Base-by-base conservation (phyloP, 805 yeast genomes). In the Yarrowia sp. region DNA sequence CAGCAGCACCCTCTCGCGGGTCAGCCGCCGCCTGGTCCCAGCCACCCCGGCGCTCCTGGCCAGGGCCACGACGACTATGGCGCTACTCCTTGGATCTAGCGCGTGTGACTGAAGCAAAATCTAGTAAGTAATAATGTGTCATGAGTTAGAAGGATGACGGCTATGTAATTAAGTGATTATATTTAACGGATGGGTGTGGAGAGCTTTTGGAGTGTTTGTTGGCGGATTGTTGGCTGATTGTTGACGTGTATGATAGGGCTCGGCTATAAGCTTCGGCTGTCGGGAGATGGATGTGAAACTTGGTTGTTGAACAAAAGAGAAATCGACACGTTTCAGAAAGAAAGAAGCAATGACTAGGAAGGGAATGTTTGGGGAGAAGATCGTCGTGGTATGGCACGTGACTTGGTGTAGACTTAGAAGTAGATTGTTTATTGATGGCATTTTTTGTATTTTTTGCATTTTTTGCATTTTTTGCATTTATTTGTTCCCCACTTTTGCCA, bases 81-180 rank as follows among this genome's bases (percentile, higher is more conserved):
- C 7, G 61, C 61, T 12, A 54, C 61, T 35, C 61, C 61, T 5
- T 54, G 61, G 61, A 54, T 54, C 30, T 54, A 51, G 56, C 21
- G 40, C 9, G 41, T 21, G 65, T 28, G 33, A 41, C 66, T 16
- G 64, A 51, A 36, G 44, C 65, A 43, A 62, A 49, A 28, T 40
- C 59, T 22, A 61, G 40, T 9, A 28, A 65, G 58, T 48, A 40
- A 44, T 54, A 32, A 51, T 63, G 43, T 52, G 65, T 58, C 48
- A 35, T 63, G 61, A 54, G 46, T 48, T 48, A 48, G 54, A 48
- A 32, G 40, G 40, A n/a, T 49, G 58, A 33, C 41, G 58, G 58
- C 41, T 51, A 51, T 51, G 58, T 51, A 51, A 51, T 51, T 35
- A 51, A 51, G 58, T 21, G 41, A 33, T 49, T 32, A 32, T 59